Evolutionary conservation across 1,284 basidiomycete genomes (phyloP).

Genomic region (Pseudozyma hubeiensis): DNA sequence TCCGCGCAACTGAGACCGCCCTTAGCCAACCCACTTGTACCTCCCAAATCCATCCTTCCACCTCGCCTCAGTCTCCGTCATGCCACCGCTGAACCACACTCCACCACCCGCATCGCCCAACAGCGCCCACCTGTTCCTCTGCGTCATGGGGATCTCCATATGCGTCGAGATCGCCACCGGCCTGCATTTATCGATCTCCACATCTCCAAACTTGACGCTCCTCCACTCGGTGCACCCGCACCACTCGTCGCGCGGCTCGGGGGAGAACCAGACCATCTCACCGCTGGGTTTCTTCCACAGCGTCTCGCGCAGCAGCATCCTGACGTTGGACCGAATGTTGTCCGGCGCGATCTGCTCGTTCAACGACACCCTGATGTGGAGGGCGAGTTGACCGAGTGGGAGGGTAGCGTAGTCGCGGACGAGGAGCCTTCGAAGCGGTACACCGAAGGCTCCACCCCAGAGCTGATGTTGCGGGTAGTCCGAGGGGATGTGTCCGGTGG

Average conservation of each 20-base stretch:
- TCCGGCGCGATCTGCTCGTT: constrained; percentile 11
- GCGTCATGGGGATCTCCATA: constrained; percentile 23
- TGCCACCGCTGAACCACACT: constrained; percentile 21
- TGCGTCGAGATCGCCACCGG: constrained; percentile 20
- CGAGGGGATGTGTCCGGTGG: neutral
- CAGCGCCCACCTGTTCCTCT: constrained; percentile 24
- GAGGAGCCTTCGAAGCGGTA: constrained; percentile 6
- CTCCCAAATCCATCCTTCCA: constrained; percentile 17
- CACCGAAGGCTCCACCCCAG: constrained; percentile 29
- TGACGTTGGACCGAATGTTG: constrained; percentile 18
- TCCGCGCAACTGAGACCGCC: neutral
- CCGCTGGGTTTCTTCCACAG: constrained; percentile 17
- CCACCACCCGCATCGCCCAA: constrained; percentile 23
- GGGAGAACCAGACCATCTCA: constrained; percentile 18
- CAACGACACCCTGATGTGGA: constrained; percentile 19
- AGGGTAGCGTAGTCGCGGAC: constrained; percentile 8
- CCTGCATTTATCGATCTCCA: too few species aligned
- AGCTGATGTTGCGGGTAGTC: constrained; percentile 27
- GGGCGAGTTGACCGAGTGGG: constrained; percentile 19
- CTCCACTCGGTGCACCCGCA: constrained; percentile 31
- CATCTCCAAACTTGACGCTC: constrained; percentile 16
- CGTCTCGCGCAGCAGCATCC: constrained; percentile 3
- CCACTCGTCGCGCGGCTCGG: constrained; percentile 10
- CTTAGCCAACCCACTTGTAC: constrained; percentile 16
- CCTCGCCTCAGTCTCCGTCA: constrained; percentile 17